Evolutionary conservation across 352 stramenopile species (phyloP).

Genomic region (Phytophthora tubulina): DNA sequence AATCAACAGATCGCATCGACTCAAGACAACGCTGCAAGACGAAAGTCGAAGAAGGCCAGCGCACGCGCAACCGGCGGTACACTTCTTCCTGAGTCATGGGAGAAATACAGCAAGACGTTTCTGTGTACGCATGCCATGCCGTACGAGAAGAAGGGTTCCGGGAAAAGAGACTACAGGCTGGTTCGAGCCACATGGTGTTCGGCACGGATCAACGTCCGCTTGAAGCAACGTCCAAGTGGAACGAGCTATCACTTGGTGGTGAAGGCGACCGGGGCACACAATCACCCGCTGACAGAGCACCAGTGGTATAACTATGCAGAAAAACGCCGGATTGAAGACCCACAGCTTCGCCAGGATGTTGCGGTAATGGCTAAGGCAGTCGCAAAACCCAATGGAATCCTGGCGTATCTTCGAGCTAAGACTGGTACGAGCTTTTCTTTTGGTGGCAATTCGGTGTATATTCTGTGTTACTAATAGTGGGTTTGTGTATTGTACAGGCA

Average conservation of each 20-base stretch:
- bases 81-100: constrained; percentile 6
- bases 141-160: not conserved
- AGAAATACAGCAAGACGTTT: constrained; percentile 11
- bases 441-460: not conserved
- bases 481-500: not conserved
- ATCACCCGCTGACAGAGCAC: constrained; percentile 2
- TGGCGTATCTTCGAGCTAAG: constrained; percentile 12
- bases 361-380: constrained; percentile 9
- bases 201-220: constrained; percentile 2
- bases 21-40: not conserved
- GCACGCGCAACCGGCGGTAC: not conserved
- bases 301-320: constrained; percentile 18
- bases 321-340: constrained; percentile 11
- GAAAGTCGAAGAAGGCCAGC: not conserved
- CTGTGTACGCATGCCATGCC: constrained; percentile 10
- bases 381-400: constrained; percentile 10
- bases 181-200: constrained; percentile 7
- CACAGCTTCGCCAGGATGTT: not conserved
- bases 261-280: not conserved
- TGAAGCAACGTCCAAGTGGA: not conserved
- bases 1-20: constrained; percentile 7
- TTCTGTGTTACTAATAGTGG: not conserved
- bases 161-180: not conserved
- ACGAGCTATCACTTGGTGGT: not conserved
- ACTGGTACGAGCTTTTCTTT: not conserved